Conservation (phyloP, 208 protist species). For the Trypanosoma brucei region DNA sequence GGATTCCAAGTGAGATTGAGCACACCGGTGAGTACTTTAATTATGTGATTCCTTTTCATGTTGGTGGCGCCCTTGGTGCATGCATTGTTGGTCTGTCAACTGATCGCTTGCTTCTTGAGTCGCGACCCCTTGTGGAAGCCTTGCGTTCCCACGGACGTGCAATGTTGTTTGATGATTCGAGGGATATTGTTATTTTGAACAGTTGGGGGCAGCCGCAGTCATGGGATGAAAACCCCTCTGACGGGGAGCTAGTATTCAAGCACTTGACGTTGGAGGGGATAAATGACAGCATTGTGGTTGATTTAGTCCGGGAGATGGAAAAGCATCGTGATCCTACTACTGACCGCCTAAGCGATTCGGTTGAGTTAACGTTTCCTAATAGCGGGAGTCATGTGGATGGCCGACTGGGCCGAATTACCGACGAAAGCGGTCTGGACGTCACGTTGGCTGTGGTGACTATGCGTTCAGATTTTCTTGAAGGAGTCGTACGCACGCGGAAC, state of each 20-base stretch:
- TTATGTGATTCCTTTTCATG: constrained; percentile 61
- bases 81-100: constrained; percentile 45
- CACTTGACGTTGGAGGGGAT: constrained; percentile 31
- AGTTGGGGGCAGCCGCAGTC: constrained; percentile 44
- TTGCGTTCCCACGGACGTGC: constrained; percentile 51
- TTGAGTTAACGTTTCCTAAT: constrained; percentile 37
- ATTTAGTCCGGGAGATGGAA: constrained; percentile 27
- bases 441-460: constrained; percentile 48
- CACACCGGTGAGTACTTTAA: constrained; percentile 45
- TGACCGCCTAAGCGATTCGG: constrained; percentile 18
- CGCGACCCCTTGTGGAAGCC: constrained; percentile 32
- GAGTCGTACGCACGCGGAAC: constrained; percentile 29
- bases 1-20: constrained; percentile 11
- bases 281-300: constrained; percentile 34
- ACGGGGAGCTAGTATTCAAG: background rate
- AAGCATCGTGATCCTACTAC: constrained; percentile 16
- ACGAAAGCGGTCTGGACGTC: constrained; percentile 51
- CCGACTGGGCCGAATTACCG: constrained; percentile 47
- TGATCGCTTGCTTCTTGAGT: constrained; percentile 34
- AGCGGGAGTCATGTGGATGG: constrained; percentile 29
- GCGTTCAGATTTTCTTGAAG: constrained; percentile 48
- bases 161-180: constrained; percentile 43
- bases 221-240: constrained; percentile 6
- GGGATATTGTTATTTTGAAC: constrained; percentile 47
- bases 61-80: constrained; percentile 36